A percentile compares a stretch with the other conserved stretches of the same genome.
These are phyloP conservation scores for Tinospora cordifolia DNA, from an alignment of 164 flowering plant species.

Conservation along the genomic window DNA sequence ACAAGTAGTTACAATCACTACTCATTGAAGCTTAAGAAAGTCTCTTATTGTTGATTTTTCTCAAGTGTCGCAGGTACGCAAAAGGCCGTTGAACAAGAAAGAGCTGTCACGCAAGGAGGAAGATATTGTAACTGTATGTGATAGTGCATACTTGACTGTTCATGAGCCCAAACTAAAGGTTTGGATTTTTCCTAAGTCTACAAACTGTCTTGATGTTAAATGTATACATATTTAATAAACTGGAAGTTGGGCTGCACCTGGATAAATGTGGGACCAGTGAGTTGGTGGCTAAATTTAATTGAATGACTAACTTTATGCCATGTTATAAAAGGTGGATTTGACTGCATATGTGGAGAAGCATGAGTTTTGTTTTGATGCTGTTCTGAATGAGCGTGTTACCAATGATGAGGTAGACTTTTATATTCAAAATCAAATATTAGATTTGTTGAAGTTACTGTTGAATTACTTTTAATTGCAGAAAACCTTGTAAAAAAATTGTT, in stretches of 20 bases:
- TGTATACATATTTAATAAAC: not conserved
- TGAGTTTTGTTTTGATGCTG: slow-evolving; percentile 98
- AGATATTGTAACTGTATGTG: slow-evolving; percentile 68
- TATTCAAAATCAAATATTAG: not conserved
- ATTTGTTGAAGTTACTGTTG: not conserved
- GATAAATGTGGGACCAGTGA: not conserved
- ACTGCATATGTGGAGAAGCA: slow-evolving; percentile 98
- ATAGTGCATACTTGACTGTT: slow-evolving; percentile 60
- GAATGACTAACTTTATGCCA: slow-evolving; percentile 21
- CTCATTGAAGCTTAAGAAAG: not conserved
- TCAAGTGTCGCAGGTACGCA: slow-evolving; percentile 61
- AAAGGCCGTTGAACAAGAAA: slow-evolving; percentile 91
- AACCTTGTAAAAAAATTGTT: not conserved
- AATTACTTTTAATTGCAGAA: not conserved
- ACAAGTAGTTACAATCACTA: too few species aligned
- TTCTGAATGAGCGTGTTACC: slow-evolving; percentile 70
- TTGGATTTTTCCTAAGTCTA: slow-evolving; percentile 7
- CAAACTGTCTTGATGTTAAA: not conserved
- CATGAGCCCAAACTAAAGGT: slow-evolving; percentile 97
- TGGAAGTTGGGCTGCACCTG: not conserved
- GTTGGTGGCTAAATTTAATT: slow-evolving; percentile 1
- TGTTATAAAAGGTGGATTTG: slow-evolving; percentile 68
- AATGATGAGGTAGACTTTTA: slow-evolving; percentile 74
- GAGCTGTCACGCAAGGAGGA: slow-evolving; percentile 86
- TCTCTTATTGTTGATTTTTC: slow-evolving; percentile 8